Percentiles rank a stretch among this genome's conserved stretches.
Evolutionary conservation across 139 green algal genomes (phyloP).

Genomic region (Chlorella sorokiniana): DNA sequence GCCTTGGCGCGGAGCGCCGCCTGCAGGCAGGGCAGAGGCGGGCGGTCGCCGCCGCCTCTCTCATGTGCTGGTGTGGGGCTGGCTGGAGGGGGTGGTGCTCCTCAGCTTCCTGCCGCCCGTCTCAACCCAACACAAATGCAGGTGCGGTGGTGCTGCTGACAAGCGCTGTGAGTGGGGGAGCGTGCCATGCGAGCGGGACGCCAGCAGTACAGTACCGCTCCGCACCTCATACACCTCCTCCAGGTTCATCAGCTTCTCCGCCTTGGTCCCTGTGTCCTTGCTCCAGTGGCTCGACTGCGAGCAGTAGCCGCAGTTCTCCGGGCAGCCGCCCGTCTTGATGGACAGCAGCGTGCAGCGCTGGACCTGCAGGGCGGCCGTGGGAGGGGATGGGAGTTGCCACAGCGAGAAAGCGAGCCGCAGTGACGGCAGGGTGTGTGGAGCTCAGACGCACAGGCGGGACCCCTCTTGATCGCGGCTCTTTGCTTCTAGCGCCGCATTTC

Average conservation of each 20-base stretch:
- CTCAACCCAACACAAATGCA: too few relatives aligned
- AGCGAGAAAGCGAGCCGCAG: neutral
- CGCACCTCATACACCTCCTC: slow-evolving; percentile 88
- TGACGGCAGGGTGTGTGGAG: too few relatives aligned
- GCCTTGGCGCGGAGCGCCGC: slow-evolving; percentile 85
- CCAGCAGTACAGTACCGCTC: neutral
- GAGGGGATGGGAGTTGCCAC: neutral
- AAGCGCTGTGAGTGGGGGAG: too few relatives aligned
- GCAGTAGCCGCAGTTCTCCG: slow-evolving; percentile 98
- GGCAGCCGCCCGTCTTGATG: slow-evolving; percentile 99
- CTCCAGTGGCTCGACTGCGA: slow-evolving; percentile 80
- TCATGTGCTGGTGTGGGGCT: too few relatives aligned
- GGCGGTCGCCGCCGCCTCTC: too few relatives aligned
- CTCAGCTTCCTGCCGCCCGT: too few relatives aligned
- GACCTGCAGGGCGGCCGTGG: slow-evolving; percentile 64
- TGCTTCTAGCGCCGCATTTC: too few relatives aligned
- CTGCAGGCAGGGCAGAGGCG: slow-evolving; percentile 39
- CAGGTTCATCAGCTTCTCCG: slow-evolving; percentile 92
- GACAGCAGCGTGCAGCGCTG: slow-evolving; percentile 97
- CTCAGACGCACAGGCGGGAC: too few relatives aligned
- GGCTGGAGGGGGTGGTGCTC: too few relatives aligned
- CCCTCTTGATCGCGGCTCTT: too few relatives aligned
- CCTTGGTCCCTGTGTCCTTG: slow-evolving; percentile 87
- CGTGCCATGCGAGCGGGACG: too few relatives aligned
- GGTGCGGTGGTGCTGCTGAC: too few relatives aligned